Evolutionary conservation across 2,329 filamentous ascomycete genomes (phyloP).

Genomic region (Tricladium varicosporioides): DNA sequence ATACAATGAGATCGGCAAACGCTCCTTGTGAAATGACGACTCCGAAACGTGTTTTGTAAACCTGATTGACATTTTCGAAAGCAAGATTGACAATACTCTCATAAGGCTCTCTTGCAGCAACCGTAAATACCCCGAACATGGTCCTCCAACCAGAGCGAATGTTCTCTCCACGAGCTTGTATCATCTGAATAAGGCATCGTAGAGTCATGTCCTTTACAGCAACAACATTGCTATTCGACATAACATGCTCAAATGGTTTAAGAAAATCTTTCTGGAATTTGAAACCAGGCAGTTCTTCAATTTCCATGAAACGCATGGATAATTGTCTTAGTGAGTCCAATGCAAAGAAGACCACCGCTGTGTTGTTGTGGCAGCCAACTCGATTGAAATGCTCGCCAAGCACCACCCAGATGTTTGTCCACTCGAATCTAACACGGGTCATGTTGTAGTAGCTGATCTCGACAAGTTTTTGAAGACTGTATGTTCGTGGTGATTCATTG

Average conservation of each 20-base stretch:
- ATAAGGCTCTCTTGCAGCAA: constrained; percentile 88
- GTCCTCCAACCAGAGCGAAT: constrained; percentile 98
- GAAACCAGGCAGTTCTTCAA: constrained; percentile 95
- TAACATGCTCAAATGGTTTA: constrained; percentile 96
- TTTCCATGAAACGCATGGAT: constrained; percentile 98
- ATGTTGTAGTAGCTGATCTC: constrained; percentile 99
- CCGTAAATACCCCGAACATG: constrained; percentile 98
- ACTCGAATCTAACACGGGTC: constrained; percentile 96
- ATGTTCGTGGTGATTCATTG: constrained; percentile 92
- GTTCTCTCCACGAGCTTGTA: constrained; percentile 92
- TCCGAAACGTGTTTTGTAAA: constrained; percentile 93
- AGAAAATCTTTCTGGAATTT: constrained; percentile 99
- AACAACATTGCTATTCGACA: constrained; percentile 87
- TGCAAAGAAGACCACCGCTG: constrained; percentile 95
- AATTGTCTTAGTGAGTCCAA: constrained; percentile 92
- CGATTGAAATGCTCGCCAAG: constrained; percentile 98
- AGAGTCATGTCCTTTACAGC: constrained; percentile 97
- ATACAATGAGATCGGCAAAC: constrained; percentile 94
- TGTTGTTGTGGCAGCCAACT: constrained; percentile 95
- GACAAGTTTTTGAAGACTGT: constrained; percentile 95
- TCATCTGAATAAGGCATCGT: constrained; percentile 97
- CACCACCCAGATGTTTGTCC: constrained; percentile 96
- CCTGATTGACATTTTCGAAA: constrained; percentile 92
- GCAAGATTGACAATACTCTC: constrained; percentile 96
- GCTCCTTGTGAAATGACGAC: constrained; percentile 95